Percentiles rank a stretch among this genome's conserved stretches.
phyloP scores from a whole-genome alignment of 768 basidiomycete genomes.

The Fistulinella prunicolor region DNA sequence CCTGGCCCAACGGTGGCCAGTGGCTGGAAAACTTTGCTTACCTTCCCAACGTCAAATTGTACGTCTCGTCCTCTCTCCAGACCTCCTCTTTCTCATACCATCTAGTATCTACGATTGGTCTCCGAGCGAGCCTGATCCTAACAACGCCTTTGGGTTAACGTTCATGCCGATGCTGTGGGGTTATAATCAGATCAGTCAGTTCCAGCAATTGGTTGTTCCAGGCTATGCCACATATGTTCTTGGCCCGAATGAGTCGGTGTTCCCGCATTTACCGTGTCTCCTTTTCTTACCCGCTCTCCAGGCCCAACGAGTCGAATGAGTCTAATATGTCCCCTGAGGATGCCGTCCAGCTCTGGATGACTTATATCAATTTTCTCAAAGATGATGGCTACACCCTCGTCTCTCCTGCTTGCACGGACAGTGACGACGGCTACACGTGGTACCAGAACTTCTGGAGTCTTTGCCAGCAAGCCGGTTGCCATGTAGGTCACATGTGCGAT shows the following conservation, averaged over 20 bases:
- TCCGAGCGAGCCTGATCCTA: slow-evolving; percentile 44
- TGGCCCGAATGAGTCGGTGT: slow-evolving; percentile 72
- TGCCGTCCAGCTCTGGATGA: slow-evolving; percentile 55
- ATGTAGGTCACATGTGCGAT: slow-evolving; percentile 37
- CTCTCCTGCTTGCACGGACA: slow-evolving; percentile 67
- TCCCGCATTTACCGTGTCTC: neutral
- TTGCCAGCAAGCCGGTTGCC: slow-evolving; percentile 44
- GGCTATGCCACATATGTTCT: slow-evolving; percentile 52
- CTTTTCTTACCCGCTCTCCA: slow-evolving; percentile 26
- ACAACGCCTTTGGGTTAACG: neutral
- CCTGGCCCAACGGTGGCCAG: slow-evolving; percentile 56
- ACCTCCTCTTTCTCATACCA: neutral
- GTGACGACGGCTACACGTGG: slow-evolving; percentile 60
- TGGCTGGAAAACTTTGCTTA: slow-evolving; percentile 46
- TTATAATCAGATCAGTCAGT: slow-evolving; percentile 40
- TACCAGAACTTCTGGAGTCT: slow-evolving; percentile 50
- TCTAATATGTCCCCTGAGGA: slow-evolving; percentile 52
- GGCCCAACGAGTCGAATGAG: slow-evolving; percentile 66
- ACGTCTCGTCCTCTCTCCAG: slow-evolving; percentile 6
- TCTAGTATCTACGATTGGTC: slow-evolving; percentile 64
- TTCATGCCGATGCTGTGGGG: slow-evolving; percentile 68
- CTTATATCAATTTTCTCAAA: slow-evolving; percentile 58
- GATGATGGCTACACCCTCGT: slow-evolving; percentile 53
- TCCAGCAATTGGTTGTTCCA: slow-evolving; percentile 41
- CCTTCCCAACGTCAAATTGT: slow-evolving; percentile 41